Conservation (phyloP, 2,329 filamentous ascomycete species). For the Epichloe brachyelytri region DNA sequence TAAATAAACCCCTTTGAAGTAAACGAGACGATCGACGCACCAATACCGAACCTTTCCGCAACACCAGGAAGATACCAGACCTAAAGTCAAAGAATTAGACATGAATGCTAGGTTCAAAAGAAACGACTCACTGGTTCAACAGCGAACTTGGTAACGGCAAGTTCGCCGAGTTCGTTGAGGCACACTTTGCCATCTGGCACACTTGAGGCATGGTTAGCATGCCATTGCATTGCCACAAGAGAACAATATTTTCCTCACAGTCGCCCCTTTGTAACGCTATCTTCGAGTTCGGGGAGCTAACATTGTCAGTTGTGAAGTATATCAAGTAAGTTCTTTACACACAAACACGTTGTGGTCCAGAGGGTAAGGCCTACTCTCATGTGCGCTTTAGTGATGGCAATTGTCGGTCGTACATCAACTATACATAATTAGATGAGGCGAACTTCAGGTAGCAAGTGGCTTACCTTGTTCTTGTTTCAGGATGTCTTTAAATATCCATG, state of each 20-base stretch:
- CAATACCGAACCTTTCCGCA: conserved; percentile 84
- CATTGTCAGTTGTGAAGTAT: neutral
- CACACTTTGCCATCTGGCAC: conserved; percentile 78
- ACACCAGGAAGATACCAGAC: conserved; percentile 78
- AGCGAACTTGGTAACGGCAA: conserved; percentile 91
- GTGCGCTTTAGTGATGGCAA: conserved; percentile 82
- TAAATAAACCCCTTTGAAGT: conserved; percentile 8
- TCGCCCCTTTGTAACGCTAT: conserved; percentile 69
- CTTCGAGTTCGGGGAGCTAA: conserved; percentile 76
- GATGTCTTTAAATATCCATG: conserved; percentile 68
- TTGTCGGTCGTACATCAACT: conserved; percentile 80
- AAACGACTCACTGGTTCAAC: conserved; percentile 65
- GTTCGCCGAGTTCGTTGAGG: conserved; percentile 70
- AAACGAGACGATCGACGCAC: conserved; percentile 26
- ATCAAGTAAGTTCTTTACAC: neutral
- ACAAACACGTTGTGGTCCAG: neutral
- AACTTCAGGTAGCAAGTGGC: neutral
- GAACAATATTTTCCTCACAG: conserved; percentile 31
- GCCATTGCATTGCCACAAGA: neutral
- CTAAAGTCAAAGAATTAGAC: conserved; percentile 14
- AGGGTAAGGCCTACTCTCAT: conserved; percentile 51
- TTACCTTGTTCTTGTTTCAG: conserved; percentile 61
- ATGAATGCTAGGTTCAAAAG: neutral
- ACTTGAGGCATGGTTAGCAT: conserved; percentile 17
- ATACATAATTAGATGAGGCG: conserved; percentile 5